phyloP scores from a whole-genome alignment of 192 early-diverging fungal genomes.

The Spizellomyces punctatus region DNA sequence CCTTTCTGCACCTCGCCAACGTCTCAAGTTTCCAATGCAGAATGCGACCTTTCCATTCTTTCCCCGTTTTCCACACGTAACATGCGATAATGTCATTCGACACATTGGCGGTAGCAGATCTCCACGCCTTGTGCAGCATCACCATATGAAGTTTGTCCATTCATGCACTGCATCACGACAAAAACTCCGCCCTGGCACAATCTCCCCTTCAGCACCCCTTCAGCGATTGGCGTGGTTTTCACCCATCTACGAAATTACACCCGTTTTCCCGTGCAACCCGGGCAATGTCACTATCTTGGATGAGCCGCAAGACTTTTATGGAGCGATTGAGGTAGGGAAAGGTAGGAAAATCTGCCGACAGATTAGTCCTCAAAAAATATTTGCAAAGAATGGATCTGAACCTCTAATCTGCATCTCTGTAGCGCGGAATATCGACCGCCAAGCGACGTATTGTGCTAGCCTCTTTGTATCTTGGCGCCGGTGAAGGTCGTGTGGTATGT shows the following conservation, averaged over 20 bases:
- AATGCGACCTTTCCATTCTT: no score
- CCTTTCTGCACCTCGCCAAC: no score
- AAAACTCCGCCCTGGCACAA: no score
- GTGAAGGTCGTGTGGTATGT: constrained; percentile 76
- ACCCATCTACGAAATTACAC: constrained; percentile 1
- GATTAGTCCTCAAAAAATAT: constrained; percentile 5
- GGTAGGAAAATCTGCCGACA: constrained; percentile 1
- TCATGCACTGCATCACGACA: no score
- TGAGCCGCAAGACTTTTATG: constrained; percentile 57
- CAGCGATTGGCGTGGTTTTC: background rate
- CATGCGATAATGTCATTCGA: no score
- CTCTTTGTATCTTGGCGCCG: constrained; percentile 86
- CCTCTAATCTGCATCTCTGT: background rate
- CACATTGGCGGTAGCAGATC: no score
- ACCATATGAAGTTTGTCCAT: no score
- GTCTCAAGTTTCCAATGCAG: no score
- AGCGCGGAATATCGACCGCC: constrained; percentile 71
- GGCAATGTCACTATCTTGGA: constrained; percentile 46
- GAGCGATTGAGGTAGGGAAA: constrained; percentile 5
- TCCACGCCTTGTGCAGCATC: no score
- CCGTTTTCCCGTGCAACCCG: constrained; percentile 23
- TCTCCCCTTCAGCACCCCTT: no score
- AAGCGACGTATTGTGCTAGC: constrained; percentile 77
- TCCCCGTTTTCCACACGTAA: no score
- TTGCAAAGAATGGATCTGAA: background rate